Evolutionary conservation across 129 eudicot species (phyloP).

Genomic region (Gnaphalium uliginosum): DNA sequence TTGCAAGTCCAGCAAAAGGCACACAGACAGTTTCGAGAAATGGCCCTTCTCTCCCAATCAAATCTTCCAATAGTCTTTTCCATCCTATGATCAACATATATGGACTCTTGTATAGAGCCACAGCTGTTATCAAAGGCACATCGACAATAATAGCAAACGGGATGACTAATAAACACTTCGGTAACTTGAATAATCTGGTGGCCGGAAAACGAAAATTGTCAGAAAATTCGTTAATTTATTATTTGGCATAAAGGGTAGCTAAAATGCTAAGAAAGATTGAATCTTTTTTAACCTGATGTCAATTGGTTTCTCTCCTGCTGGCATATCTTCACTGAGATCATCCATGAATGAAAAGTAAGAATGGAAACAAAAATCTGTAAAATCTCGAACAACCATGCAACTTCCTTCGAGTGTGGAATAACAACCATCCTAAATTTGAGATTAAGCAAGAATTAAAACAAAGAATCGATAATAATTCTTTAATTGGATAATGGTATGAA

Average conservation of each 20-base stretch:
- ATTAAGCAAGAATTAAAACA: not conserved
- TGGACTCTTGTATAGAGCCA: slow-evolving; percentile 90
- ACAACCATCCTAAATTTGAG: slow-evolving; percentile 69
- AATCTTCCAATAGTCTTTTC: slow-evolving; percentile 85
- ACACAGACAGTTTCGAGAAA: slow-evolving; percentile 90
- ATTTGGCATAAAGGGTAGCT: not conserved
- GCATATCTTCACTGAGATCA: slow-evolving; percentile 70
- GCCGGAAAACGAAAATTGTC: not conserved
- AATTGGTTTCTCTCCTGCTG: slow-evolving; percentile 52
- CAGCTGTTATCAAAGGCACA: slow-evolving; percentile 57
- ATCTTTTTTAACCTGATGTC: slow-evolving; percentile 61
- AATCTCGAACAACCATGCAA: slow-evolving; percentile 83
- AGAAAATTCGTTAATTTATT: not conserved
- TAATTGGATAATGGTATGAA: not conserved
- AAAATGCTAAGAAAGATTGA: not conserved
- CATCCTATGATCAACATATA: slow-evolving; percentile 89
- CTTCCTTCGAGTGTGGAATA: slow-evolving; percentile 59
- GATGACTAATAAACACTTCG: slow-evolving; percentile 61
- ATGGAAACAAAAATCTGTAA: slow-evolving; percentile 92
- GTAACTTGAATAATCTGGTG: slow-evolving; percentile 59
- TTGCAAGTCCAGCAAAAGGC: slow-evolving; percentile 88
- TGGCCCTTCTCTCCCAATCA: slow-evolving; percentile 91
- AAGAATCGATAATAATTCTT: not conserved
- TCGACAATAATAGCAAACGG: slow-evolving; percentile 57
- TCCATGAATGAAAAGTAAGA: slow-evolving; percentile 96